Evolutionary conservation across 2,329 filamentous ascomycete genomes (phyloP), one percentile per base, ranked within the genome.

Genomic region (Botryosphaeria dothidea): DNA sequence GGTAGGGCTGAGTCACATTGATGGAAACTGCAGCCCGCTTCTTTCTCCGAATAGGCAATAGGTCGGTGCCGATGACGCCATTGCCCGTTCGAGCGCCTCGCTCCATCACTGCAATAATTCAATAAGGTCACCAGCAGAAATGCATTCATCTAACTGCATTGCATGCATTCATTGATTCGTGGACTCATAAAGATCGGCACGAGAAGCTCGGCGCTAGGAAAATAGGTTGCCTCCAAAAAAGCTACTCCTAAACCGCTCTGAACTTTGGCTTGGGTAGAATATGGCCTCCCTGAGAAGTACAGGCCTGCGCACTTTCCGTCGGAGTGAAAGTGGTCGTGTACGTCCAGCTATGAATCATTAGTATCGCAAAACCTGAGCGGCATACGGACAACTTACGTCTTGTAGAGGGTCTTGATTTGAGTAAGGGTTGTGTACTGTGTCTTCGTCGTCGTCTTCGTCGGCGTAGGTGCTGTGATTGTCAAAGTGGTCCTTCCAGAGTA

Each of bases 321-420:
- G 77, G 78, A 19, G 75, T 79, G 19, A 76, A 68, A 0, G 75
- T 80, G 0, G 70, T 75, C 2, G 70, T 72, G 38, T 68, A 71
- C 1, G 76, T 78, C 49, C 66, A 73, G 3, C 64, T 69, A 41
- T n/a, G 17, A 15, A 19, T 7, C 23, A 38, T 67, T 62, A 67
- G 56, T n/a, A 17, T n/a, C 3, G n/a, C 31, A 34, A 58, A 25
- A 57, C 15, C 45, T 8, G 13, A 38, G 41, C 38, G n/a, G n/a
- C 17, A 11, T 19, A 9, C 17, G 8, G 3, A 27, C 13, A 19
- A 64, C 65, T 49, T 71, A 74, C 15, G 74, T 76, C n/a, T 72
- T 72, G 5, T 69, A 71, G 46, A 77, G 70, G 0, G 75, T 75
- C 48, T 70, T 73, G 2, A 76, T 78, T 1, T 71, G 73, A 0